phyloP scores from a whole-genome alignment of 192 early-diverging fungal genomes.

The Radiomyces spectabilis region DNA sequence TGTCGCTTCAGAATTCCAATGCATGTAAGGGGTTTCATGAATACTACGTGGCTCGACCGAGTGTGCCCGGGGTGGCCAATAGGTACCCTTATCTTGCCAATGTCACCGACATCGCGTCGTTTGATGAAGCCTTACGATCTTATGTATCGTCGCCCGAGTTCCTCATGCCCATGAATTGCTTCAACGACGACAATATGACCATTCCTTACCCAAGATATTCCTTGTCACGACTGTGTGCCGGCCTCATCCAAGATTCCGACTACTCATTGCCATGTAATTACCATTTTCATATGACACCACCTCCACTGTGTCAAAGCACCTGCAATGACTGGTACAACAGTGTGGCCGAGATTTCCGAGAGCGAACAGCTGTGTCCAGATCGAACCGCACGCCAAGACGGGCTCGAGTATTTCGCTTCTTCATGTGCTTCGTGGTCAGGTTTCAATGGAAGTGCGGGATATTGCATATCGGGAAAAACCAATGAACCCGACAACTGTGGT shows the following conservation, averaged over 20 bases:
- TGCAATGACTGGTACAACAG: constrained; percentile 19
- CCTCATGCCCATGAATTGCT: constrained; percentile 8
- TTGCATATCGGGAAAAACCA: constrained; percentile 23
- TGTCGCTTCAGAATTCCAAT: constrained; percentile 13
- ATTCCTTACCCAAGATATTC: constrained; percentile 28
- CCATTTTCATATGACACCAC: constrained; percentile 9
- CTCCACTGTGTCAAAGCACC: constrained; percentile 23
- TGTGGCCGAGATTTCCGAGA: constrained; percentile 10
- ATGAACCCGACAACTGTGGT: constrained; percentile 31
- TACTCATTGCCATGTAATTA: constrained; percentile 26
- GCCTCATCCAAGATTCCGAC: constrained; percentile 18
- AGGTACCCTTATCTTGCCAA: constrained; percentile 8
- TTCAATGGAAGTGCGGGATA: constrained; percentile 15
- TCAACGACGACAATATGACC: constrained; percentile 3
- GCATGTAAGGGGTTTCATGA: constrained; percentile 22
- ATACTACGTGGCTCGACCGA: constrained; percentile 26
- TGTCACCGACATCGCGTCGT: constrained; percentile 7
- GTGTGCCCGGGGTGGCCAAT: background rate
- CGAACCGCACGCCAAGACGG: background rate
- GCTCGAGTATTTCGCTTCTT: constrained; percentile 1
- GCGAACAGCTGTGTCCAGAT: constrained; percentile 11
- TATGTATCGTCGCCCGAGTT: constrained; percentile 18
- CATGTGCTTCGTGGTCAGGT: constrained; percentile 21
- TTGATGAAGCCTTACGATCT: constrained; percentile 14
- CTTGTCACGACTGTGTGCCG: constrained; percentile 16